Evolutionary conservation across 2,329 filamentous ascomycete genomes (phyloP).

Genomic region (Xylaria hypoxylon): DNA sequence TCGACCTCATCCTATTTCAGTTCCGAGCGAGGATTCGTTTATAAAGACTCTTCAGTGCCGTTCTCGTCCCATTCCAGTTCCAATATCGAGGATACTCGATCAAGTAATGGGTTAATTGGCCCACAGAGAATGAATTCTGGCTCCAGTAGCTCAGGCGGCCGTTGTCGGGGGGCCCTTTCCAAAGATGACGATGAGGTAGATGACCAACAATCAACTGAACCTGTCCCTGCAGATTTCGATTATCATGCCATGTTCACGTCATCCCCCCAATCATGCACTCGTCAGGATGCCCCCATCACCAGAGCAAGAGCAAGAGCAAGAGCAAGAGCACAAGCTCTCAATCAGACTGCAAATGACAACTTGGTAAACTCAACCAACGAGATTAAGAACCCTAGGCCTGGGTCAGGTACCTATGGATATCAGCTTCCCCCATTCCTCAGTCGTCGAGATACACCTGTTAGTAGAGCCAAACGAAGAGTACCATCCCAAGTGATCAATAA

Average conservation of each 20-base stretch:
- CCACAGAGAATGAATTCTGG: neutral
- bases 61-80: neutral
- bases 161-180: neutral
- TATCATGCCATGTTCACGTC: neutral
- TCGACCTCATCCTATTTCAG: neutral
- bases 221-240: constrained; percentile 29
- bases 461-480: neutral
- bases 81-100: neutral
- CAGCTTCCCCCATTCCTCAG: neutral
- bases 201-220: constrained; percentile 33
- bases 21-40: neutral
- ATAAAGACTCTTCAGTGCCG: constrained; percentile 19
- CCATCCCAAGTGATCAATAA: neutral
- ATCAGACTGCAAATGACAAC: neutral
- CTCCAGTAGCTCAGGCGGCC: neutral
- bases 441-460: neutral
- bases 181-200: constrained; percentile 1
- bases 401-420: neutral
- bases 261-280: constrained; percentile 9
- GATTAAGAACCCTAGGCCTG: neutral
- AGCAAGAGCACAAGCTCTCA: neutral
- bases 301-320: constrained; percentile 23
- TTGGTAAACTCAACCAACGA: neutral
- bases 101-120: neutral
- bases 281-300: constrained; percentile 3